These are phyloP conservation scores for Sesbania bispinosa DNA, from an alignment of 306 rosid species.

Conservation along the genomic window DNA sequence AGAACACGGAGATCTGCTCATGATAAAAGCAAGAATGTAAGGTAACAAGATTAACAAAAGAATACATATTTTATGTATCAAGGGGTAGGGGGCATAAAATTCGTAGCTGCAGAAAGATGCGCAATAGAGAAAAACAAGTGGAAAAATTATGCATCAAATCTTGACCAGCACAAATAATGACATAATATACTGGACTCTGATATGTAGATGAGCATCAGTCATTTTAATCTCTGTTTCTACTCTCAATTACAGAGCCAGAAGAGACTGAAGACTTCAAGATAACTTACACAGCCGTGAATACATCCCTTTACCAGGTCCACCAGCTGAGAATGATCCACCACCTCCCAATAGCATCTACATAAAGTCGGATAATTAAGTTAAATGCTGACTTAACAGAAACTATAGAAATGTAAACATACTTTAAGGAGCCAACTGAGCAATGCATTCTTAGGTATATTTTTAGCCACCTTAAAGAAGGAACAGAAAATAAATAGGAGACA, in stretches of 20 bases:
- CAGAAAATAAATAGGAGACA: neutral
- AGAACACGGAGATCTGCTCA: conserved; percentile 70
- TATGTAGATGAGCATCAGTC: neutral
- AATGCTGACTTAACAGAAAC: neutral
- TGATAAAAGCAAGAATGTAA: conserved; percentile 22
- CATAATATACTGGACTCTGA: neutral
- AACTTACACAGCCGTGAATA: conserved; percentile 84
- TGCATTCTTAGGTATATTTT: neutral
- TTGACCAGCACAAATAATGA: neutral
- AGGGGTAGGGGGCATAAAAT: neutral
- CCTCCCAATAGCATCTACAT: conserved; percentile 81
- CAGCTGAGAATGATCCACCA: conserved; percentile 90
- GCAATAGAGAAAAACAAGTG: neutral
- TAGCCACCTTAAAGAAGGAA: neutral
- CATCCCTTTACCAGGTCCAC: conserved; percentile 99
- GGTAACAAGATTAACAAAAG: conserved; percentile 10
- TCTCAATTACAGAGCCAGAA: conserved; percentile 13
- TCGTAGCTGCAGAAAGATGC: no score
- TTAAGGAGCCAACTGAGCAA: conserved; percentile 17
- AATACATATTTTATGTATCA: neutral
- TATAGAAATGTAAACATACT: neutral
- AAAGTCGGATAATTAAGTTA: conserved; percentile 28
- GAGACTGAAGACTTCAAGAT: conserved; percentile 5
- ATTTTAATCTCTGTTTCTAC: conserved; percentile 5
- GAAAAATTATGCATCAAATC: neutral